These are phyloP conservation scores for Populus hybrid DNA, from an alignment of 441 rosid species.

Conservation along the genomic window DNA sequence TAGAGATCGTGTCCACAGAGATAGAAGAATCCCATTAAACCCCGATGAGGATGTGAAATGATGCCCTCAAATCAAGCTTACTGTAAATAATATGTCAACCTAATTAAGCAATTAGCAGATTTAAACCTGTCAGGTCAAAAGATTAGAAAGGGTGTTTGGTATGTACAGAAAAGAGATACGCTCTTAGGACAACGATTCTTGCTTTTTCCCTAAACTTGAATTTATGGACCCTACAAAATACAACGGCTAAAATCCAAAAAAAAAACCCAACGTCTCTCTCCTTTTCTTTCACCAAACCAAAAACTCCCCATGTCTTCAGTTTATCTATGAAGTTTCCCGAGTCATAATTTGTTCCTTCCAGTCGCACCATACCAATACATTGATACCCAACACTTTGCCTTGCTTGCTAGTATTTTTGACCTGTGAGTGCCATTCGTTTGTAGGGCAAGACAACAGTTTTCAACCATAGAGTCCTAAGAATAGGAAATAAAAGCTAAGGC, in stretches of 20 bases:
- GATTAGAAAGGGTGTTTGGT: background rate
- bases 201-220: background rate
- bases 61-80: background rate
- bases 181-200: constrained; percentile 6
- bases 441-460: background rate
- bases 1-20: too few relatives aligned
- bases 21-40: too few relatives aligned
- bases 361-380: background rate
- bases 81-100: background rate
- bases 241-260: constrained; percentile 11
- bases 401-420: background rate
- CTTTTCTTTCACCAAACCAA: background rate
- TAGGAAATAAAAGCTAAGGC: constrained; percentile 9
- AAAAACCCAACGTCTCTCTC: constrained; percentile 9
- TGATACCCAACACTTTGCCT: background rate
- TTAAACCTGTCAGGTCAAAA: background rate
- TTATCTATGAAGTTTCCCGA: background rate
- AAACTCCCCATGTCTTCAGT: background rate
- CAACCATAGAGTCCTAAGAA: background rate
- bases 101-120: background rate
- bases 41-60: background rate
- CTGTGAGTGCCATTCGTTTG: background rate
- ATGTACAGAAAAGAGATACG: constrained; percentile 3
- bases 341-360: background rate
- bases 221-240: background rate